phyloP scores from a whole-genome alignment of 192 early-diverging fungal genomes.

The Martensiomyces pterosporus region DNA sequence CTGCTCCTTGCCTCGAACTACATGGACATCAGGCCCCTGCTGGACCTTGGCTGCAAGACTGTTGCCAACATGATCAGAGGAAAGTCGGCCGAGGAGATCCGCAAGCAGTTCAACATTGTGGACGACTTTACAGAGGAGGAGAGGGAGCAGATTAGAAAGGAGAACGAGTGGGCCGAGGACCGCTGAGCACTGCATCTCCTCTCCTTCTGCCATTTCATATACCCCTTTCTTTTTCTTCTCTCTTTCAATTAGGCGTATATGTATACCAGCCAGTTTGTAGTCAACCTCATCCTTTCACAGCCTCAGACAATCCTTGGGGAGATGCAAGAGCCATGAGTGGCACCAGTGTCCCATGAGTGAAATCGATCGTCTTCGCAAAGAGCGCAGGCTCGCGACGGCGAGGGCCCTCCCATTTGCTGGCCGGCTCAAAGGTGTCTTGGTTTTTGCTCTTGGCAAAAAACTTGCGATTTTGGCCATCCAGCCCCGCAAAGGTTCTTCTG shows the following conservation, averaged over 20 bases:
- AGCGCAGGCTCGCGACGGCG: too few species aligned
- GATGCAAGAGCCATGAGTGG: too few species aligned
- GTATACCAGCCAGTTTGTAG: too few species aligned
- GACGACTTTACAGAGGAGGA: slow-evolving; percentile 97
- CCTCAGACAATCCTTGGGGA: too few species aligned
- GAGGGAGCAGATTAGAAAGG: slow-evolving; percentile 82
- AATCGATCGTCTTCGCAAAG: too few species aligned
- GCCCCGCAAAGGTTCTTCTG: too few species aligned
- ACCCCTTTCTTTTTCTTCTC: slow-evolving; percentile 2
- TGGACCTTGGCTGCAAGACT: slow-evolving; percentile 97
- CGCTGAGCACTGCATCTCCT: slow-evolving; percentile 19
- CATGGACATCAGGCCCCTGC: slow-evolving; percentile 93
- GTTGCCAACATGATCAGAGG: slow-evolving; percentile 98
- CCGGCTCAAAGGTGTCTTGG: too few species aligned
- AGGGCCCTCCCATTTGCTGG: too few species aligned
- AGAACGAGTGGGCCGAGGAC: slow-evolving; percentile 75
- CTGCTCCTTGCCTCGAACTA: slow-evolving; percentile 85
- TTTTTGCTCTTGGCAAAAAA: too few species aligned
- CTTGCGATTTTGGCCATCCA: too few species aligned
- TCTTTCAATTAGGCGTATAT: not conserved
- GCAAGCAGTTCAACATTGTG: slow-evolving; percentile 92
- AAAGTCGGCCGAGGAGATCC: slow-evolving; percentile 89
- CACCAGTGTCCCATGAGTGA: too few species aligned
- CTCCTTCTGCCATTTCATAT: not conserved
- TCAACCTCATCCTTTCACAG: too few species aligned